phyloP scores from a whole-genome alignment of 2,329 filamentous ascomycete species.

The Cercospora canescens region DNA sequence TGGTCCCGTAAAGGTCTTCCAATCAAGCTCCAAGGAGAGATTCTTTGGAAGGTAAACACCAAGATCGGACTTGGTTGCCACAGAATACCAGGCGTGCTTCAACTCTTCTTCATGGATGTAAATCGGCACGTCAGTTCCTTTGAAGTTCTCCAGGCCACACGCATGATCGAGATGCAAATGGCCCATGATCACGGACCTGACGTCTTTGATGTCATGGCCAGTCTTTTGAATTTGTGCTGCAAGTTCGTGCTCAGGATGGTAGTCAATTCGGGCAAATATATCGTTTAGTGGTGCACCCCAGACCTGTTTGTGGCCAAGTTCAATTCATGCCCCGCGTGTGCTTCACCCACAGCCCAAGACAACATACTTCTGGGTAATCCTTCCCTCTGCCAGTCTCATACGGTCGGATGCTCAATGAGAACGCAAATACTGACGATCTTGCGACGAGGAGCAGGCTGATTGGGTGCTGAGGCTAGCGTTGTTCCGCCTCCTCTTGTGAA shows the following conservation, averaged over 20 bases:
- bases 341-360: background rate
- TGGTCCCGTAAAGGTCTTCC: conserved; percentile 36
- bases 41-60: conserved; percentile 39
- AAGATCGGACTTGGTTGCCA: conserved; percentile 38
- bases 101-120: conserved; percentile 41
- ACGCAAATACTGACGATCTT: conserved; percentile 35
- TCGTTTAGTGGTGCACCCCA: conserved; percentile 35
- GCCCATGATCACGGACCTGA: conserved; percentile 40
- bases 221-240: conserved; percentile 28
- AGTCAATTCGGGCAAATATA: conserved; percentile 36
- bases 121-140: conserved; percentile 37
- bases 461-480: conserved; percentile 33
- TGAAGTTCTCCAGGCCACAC: conserved; percentile 38
- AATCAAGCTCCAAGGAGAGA: conserved; percentile 40
- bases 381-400: conserved; percentile 39
- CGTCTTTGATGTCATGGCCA: conserved; percentile 38
- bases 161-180: conserved; percentile 39
- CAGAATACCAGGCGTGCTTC: conserved; percentile 40
- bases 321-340: background rate
- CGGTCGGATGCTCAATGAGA: conserved; percentile 34
- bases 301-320: background rate
- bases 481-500: conserved; percentile 36
- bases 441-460: conserved; percentile 30
- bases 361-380: conserved; percentile 32
- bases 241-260: conserved; percentile 22